These are phyloP conservation scores for Musa schizocarpa DNA, from an alignment of 176 grass and related monocot species.

Conservation along the genomic window DNA sequence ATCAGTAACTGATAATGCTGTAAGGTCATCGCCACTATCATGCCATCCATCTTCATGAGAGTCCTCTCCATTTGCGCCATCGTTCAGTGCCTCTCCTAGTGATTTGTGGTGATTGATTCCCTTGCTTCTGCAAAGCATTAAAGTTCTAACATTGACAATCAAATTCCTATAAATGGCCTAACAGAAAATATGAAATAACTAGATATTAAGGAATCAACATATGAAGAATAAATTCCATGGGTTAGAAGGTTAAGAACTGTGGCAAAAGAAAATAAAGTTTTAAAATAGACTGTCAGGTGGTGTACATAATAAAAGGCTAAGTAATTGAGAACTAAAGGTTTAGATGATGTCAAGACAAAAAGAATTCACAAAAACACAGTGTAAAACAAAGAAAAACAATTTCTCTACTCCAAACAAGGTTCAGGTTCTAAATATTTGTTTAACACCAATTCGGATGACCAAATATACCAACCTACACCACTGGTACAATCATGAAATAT, in stretches of 20 bases:
- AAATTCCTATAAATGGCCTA: neutral
- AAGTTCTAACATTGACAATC: neutral
- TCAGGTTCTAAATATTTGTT: too few relatives aligned
- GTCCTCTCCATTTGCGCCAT: neutral
- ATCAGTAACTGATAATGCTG: neutral
- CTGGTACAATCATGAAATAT: too few relatives aligned
- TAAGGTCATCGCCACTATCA: neutral
- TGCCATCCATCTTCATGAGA: neutral
- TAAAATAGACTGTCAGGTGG: neutral
- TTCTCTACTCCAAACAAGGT: too few relatives aligned
- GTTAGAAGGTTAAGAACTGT: neutral
- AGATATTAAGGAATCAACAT: neutral
- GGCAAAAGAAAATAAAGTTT: neutral
- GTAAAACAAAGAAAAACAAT: neutral
- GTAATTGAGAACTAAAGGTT: too few relatives aligned
- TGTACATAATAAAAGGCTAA: neutral
- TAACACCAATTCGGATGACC: too few relatives aligned
- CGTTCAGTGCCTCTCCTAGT: neutral
- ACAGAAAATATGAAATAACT: neutral
- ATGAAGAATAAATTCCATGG: neutral
- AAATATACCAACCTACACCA: too few relatives aligned
- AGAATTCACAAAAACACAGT: neutral
- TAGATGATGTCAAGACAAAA: neutral
- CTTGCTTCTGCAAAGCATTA: neutral
- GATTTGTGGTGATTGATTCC: neutral